Evolutionary conservation across 2,329 filamentous ascomycete genomes (phyloP).

Genomic region (Xylariaceae sp.): DNA sequence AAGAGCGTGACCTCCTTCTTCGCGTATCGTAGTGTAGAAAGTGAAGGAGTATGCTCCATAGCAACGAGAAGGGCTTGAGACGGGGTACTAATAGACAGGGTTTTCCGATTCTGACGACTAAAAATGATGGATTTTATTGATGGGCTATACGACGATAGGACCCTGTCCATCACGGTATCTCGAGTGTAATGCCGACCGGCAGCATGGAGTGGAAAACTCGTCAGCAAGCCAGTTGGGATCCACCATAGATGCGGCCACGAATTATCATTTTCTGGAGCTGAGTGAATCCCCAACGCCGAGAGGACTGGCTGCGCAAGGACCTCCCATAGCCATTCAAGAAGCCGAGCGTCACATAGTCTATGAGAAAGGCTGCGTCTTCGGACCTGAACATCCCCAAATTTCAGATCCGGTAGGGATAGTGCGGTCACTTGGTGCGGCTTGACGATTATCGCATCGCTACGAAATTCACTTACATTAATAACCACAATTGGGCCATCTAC

Average conservation of each 20-base stretch:
- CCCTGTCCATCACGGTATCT: constrained; percentile 31
- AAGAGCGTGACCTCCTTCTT: constrained; percentile 18
- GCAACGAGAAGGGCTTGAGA: constrained; percentile 28
- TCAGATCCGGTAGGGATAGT: background rate
- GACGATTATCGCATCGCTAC: background rate
- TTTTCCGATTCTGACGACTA: constrained; percentile 3
- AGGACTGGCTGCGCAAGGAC: constrained; percentile 25
- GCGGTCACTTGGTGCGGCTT: background rate
- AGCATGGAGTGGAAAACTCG: constrained; percentile 32
- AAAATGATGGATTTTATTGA: constrained; percentile 33
- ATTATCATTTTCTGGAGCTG: constrained; percentile 7
- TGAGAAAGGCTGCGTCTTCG: background rate
- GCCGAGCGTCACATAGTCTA: too few species aligned
- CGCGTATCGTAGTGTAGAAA: constrained; percentile 16
- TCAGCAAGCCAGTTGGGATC: constrained; percentile 31
- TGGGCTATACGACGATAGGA: constrained; percentile 37
- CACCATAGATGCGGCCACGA: constrained; percentile 32
- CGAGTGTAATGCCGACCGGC: constrained; percentile 27
- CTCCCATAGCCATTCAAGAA: constrained; percentile 33
- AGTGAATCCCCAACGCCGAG: constrained; percentile 22
- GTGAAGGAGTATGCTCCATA: constrained; percentile 27
- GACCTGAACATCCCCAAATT: background rate
- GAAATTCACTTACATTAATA: background rate
- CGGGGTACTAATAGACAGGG: constrained; percentile 1
- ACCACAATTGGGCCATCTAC: background rate